Evolutionary conservation across 495 filamentous ascomycete species (phyloP), one percentile per base, ranked within the genome.

Genomic region (Aspergillus sclerotioniger): DNA sequence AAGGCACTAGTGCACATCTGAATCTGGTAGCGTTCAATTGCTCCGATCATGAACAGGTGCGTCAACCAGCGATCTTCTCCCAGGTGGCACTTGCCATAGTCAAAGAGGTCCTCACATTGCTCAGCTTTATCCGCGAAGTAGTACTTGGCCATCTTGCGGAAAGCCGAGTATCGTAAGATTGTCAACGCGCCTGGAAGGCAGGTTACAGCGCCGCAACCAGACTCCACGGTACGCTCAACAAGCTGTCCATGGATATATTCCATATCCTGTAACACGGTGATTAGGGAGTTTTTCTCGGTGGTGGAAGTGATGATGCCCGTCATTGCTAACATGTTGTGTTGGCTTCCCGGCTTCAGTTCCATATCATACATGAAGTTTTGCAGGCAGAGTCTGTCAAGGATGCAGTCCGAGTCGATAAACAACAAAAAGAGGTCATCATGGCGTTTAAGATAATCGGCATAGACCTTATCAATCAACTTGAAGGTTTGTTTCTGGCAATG

Each of bases 341-440:
- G 86, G 75, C 91, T 96, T 21, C 92, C 92, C 3, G 94, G 93
- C 73, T 94, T 96, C 25, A 98, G 79, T 70, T 98, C 93, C 94
- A 98, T 98, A 67, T 97, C 94, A 69, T 95, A 98, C 76, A 98
- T 90, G 70, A 98, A 97, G 63, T 98, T 98, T 71, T 97, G 93
- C 59, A 98, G 83, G 71, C 94, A 98, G 25, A 92, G 83, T 54
- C 84, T 84, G 75, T 98, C 93, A 39, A 98, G 77, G 63, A 98
- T 96, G 75, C 94, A 98, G 73, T 98, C 94, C 3, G 93, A 97
- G 73, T 98, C 94, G 71, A 98, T 97, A 77, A 98, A 97, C 29
- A 98, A 81, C 37, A 98, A 87, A 67, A 98, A 98, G 5, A 98
- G 77, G 61, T 98, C 89, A 72, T 98, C 93, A 67, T 96, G 90